A percentile compares a stretch with the other conserved stretches of the same genome.
phyloP scores from a whole-genome alignment of 1,139 yeast species.

The Kodamaea ohmeri region DNA sequence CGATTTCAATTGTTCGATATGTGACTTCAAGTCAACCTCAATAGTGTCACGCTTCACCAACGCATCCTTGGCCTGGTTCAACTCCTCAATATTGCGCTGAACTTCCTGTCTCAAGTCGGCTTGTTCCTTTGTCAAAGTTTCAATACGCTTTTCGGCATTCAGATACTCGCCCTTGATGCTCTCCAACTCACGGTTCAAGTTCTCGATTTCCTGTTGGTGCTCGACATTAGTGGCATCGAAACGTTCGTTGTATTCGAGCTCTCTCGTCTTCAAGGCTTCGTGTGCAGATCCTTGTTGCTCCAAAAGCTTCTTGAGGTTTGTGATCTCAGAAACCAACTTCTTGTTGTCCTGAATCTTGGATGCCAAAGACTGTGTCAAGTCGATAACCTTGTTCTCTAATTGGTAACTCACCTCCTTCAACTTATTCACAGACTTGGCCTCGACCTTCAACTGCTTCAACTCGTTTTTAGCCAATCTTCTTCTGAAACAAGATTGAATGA shows the following conservation, averaged over 20 bases:
- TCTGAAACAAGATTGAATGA: conserved; percentile 77
- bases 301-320: conserved; percentile 51
- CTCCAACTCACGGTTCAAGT: conserved; percentile 57
- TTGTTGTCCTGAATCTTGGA: conserved; percentile 78
- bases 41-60: conserved; percentile 63
- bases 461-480: conserved; percentile 69
- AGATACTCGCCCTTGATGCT: conserved; percentile 58
- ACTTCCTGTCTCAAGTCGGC: conserved; percentile 63
- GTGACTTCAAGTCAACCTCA: conserved; percentile 66
- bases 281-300: conserved; percentile 59
- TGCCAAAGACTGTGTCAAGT: conserved; percentile 81
- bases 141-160: conserved; percentile 61
- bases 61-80: conserved; percentile 60
- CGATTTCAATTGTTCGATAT: conserved; percentile 65
- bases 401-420: conserved; percentile 89
- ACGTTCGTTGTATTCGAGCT: conserved; percentile 50
- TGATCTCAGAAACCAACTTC: conserved; percentile 61
- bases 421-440: conserved; percentile 88
- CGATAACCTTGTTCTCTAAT: conserved; percentile 93
- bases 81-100: conserved; percentile 56
- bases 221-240: conserved; percentile 44
- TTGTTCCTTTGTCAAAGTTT: conserved; percentile 64
- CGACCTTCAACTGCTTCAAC: conserved; percentile 63
- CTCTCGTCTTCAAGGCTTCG: conserved; percentile 54
- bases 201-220: conserved; percentile 51